Percentiles rank a stretch among this genome's conserved stretches.
These are phyloP conservation scores for Angomonas deanei DNA, from an alignment of 208 protist species.

Conservation along the genomic window DNA sequence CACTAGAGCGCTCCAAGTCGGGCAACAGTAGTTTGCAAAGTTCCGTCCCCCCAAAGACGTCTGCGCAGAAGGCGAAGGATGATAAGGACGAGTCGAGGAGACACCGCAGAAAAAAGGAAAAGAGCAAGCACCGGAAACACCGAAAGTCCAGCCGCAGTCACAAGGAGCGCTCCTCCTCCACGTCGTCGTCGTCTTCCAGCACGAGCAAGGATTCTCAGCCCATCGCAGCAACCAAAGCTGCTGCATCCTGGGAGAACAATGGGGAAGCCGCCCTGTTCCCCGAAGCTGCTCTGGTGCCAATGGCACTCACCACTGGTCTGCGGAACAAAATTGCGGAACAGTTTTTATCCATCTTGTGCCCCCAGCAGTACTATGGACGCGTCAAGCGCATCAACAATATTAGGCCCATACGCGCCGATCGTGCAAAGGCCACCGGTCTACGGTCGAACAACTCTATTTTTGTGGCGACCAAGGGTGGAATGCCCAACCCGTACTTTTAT, in stretches of 20 bases:
- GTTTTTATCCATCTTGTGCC: constrained; percentile 73
- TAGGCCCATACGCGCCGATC: constrained; percentile 39
- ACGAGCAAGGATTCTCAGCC: too few relatives aligned
- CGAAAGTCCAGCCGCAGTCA: background rate
- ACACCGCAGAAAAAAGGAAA: background rate
- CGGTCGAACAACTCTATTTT: constrained; percentile 61
- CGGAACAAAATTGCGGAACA: constrained; percentile 60
- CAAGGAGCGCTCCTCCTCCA: background rate
- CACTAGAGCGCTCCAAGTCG: constrained; percentile 4
- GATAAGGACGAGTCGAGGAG: background rate
- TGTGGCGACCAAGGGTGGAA: constrained; percentile 70
- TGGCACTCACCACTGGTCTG: constrained; percentile 30
- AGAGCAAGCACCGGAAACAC: constrained; percentile 2
- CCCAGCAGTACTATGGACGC: constrained; percentile 85
- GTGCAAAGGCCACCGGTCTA: constrained; percentile 27
- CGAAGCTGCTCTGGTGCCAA: constrained; percentile 12
- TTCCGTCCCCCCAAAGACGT: constrained; percentile 4
- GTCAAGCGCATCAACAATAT: constrained; percentile 70
- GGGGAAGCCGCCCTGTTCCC: background rate
- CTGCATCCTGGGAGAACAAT: background rate
- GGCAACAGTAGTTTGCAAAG: constrained; percentile 8
- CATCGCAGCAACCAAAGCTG: background rate
- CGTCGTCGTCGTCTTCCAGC: background rate
- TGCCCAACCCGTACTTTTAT: constrained; percentile 72
- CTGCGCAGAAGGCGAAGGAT: background rate